Evolutionary conservation across 108 stramenopile species (phyloP).

Genomic region (Cyclotella distinguenda): DNA sequence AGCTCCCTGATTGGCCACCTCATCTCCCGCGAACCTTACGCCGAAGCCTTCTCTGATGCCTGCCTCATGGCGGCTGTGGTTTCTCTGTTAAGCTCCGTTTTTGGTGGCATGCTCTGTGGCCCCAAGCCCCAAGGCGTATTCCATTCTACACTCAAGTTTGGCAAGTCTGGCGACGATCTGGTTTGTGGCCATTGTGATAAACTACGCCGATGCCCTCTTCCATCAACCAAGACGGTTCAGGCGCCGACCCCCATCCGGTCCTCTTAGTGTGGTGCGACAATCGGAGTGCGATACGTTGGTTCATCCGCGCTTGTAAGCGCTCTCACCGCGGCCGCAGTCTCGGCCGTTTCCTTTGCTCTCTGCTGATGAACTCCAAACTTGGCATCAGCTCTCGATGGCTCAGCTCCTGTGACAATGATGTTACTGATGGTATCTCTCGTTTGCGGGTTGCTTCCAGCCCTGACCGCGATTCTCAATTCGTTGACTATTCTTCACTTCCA

Average conservation of each 20-base stretch:
- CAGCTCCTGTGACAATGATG: neutral
- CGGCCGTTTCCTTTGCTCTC: conserved; percentile 9
- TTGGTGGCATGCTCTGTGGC: conserved; percentile 16
- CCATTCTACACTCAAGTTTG: neutral
- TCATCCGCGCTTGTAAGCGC: too few species aligned
- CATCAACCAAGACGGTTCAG: neutral
- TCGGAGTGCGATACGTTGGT: too few species aligned
- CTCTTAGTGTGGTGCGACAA: too few species aligned
- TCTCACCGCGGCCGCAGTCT: too few species aligned
- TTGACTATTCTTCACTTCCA: conserved; percentile 11
- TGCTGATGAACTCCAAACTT: conserved; percentile 12
- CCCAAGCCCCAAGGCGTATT: conserved; percentile 3
- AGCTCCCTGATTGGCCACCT: conserved; percentile 11
- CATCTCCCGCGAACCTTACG: neutral
- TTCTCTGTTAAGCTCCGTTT: neutral
- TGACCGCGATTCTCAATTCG: neutral
- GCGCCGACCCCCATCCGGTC: neutral
- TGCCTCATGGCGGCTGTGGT: conserved; percentile 19
- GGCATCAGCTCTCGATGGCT: conserved; percentile 21
- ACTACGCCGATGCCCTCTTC: conserved; percentile 6
- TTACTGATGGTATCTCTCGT: conserved; percentile 33
- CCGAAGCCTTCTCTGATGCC: neutral
- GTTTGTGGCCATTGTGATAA: conserved; percentile 19
- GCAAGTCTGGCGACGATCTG: neutral
- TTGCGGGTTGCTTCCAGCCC: neutral